A percentile compares a stretch with the other conserved stretches of the same genome.
Conservation (phyloP, 139 green algal genomes). For the Chlamydomonas incerta region DNA sequence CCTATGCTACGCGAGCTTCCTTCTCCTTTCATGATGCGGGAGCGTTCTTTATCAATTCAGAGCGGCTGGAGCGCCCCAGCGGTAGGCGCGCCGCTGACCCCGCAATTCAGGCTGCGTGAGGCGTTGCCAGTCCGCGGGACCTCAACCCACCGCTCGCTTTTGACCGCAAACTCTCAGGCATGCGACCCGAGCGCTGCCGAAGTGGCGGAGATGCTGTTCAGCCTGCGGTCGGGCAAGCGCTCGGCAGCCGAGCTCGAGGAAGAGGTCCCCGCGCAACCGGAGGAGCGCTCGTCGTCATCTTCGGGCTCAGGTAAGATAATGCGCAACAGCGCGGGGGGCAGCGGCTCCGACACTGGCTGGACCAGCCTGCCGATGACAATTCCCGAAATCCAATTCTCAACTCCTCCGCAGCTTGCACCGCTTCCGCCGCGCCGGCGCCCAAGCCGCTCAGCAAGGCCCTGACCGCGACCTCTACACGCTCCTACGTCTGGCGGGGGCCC, state of each 20-base stretch:
- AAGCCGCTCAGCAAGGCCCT: neutral
- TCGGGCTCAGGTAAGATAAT: neutral
- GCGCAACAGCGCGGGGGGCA: too few relatives aligned
- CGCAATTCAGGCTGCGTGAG: too few relatives aligned
- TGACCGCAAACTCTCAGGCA: too few relatives aligned
- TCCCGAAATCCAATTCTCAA: neutral
- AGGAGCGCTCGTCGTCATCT: constrained; percentile 10
- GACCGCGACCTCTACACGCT: neutral
- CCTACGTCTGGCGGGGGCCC: constrained; percentile 31
- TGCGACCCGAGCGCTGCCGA: constrained; percentile 1
- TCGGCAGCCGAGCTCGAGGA: constrained; percentile 5
- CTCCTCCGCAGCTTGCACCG: too few relatives aligned
- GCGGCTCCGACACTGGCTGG: neutral
- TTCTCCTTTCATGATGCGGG: neutral
- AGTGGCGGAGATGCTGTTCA: constrained; percentile 17
- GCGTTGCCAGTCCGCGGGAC: too few relatives aligned
- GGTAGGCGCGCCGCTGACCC: too few relatives aligned
- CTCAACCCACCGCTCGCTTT: too few relatives aligned
- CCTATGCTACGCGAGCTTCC: too few relatives aligned
- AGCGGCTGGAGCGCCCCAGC: neutral
- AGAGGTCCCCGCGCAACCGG: neutral
- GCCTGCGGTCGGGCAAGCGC: neutral
- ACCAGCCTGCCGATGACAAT: neutral
- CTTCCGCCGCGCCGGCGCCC: too few relatives aligned
- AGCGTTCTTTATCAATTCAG: neutral